Evolutionary conservation across 495 filamentous ascomycete genomes (phyloP).

Genomic region (Ascodesmis nigricans): DNA sequence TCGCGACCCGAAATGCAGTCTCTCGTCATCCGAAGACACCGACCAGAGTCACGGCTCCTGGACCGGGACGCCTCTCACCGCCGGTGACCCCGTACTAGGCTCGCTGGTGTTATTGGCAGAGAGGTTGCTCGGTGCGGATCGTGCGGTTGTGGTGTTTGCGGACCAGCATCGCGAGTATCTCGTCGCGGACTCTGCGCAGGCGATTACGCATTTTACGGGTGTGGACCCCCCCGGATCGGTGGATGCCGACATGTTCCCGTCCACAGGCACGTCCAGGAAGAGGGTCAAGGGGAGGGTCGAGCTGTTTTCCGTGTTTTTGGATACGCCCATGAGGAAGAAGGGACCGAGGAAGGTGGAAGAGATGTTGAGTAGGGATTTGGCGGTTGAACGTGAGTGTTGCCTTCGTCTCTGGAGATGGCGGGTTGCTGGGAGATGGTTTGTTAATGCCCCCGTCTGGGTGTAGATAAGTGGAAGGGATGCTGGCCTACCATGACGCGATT

Average conservation of each 20-base stretch:
- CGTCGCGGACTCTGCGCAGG: neutral
- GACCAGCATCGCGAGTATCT: neutral
- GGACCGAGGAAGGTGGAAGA: no score
- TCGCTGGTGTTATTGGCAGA: neutral
- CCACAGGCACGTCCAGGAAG: neutral
- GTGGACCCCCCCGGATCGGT: no score
- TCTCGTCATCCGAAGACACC: no score
- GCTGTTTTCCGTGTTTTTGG: neutral
- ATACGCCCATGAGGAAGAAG: neutral
- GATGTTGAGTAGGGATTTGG: no score
- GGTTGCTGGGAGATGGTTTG: no score
- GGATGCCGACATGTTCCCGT: neutral
- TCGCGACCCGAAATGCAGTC: no score
- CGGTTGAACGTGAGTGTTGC: no score
- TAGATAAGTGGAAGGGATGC: constrained; percentile 23
- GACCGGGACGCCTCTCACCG: neutral
- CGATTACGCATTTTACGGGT: neutral
- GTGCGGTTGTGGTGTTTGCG: neutral
- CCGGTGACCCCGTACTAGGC: neutral
- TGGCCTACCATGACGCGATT: constrained; percentile 34
- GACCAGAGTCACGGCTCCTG: no score
- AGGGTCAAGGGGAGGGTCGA: neutral
- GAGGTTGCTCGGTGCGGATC: neutral
- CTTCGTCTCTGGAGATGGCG: no score
- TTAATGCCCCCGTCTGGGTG: neutral